Evolutionary conservation across 2,329 filamentous ascomycete species (phyloP).

Genomic region (Juglanconis juglandina): DNA sequence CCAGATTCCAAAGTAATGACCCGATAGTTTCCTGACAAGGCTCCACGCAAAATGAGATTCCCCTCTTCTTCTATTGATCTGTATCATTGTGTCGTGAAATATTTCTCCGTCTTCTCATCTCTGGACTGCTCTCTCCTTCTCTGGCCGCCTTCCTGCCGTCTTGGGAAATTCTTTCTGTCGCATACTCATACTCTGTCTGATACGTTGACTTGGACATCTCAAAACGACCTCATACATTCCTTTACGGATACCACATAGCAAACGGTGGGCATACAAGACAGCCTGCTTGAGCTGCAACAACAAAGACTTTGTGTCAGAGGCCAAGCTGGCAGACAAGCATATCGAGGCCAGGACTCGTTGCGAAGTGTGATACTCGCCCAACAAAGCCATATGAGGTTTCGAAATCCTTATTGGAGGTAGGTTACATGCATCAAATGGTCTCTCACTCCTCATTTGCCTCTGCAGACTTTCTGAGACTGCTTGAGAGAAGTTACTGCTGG

Average conservation of each 20-base stretch:
- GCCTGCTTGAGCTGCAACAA: neutral
- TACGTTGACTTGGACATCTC: neutral
- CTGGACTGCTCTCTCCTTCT: neutral
- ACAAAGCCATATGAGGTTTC: neutral
- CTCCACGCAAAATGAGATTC: slow-evolving; percentile 13
- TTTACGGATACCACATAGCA: neutral
- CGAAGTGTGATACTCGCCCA: neutral
- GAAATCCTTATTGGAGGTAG: neutral
- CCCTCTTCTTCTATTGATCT: neutral
- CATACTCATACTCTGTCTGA: neutral
- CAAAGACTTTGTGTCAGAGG: neutral
- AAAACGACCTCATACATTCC: neutral
- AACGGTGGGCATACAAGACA: neutral
- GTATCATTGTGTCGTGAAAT: neutral
- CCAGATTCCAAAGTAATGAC: slow-evolving; percentile 36
- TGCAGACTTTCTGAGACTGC: neutral
- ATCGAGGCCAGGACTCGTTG: neutral
- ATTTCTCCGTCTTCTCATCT: neutral
- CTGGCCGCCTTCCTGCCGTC: neutral
- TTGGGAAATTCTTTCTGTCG: neutral
- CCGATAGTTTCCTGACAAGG: neutral
- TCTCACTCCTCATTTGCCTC: neutral
- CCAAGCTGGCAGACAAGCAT: neutral
- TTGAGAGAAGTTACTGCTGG: neutral
- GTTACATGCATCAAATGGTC: neutral